Evolutionary conservation across 345 rosid genomes (phyloP), one percentile per base, ranked within the genome.

Genomic region (Barbarea vulgaris): DNA sequence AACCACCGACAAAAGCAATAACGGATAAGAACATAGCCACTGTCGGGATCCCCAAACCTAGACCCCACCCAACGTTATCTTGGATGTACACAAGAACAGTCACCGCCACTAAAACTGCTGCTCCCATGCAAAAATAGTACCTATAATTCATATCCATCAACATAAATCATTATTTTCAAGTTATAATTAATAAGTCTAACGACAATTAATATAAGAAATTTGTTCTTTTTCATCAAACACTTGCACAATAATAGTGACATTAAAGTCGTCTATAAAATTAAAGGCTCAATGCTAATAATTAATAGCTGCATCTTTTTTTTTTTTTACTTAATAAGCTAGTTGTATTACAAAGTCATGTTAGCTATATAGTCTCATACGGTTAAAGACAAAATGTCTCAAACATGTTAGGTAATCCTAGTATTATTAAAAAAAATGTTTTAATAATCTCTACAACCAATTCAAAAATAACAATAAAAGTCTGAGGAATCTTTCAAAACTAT

Each of bases 81-180:
- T 93, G 98, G 59, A 90, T 74, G 63, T 88, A 93, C 4, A 93
- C 93, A 30, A 93, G 67, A 14, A 87, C 93, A 13, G 98, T 93
- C 55, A 88, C 91, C 2, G 94, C 94, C 57, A 86, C 44, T 12
- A 93, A 75, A 2, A 87, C 77, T 1, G 98, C 82, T 21, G 67
- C 89, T 4, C 96, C 98, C 98, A 93, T 93, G 21, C 81, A 83
- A 76, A 93, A 93, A 69, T 90, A 90, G 82, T 90, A 90, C 81
- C 81, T 78, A 60, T 22, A 3, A 28, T 70, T 10, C 76, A 47
- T 21, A 44, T 15, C 11, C 42, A 70, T 44, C 22, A 47, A 53
- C 54, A 62, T 27, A 33, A 22, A n/a, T 19, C 47, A 60, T 76
- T 52, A 19, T 54, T 41, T 8, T 3, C 9, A 46, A 13, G n/a